Percentiles rank a stretch among this genome's conserved stretches.
Evolutionary conservation across 2,329 filamentous ascomycete species (phyloP).

Genomic region (Drechslerella stenobrocha): DNA sequence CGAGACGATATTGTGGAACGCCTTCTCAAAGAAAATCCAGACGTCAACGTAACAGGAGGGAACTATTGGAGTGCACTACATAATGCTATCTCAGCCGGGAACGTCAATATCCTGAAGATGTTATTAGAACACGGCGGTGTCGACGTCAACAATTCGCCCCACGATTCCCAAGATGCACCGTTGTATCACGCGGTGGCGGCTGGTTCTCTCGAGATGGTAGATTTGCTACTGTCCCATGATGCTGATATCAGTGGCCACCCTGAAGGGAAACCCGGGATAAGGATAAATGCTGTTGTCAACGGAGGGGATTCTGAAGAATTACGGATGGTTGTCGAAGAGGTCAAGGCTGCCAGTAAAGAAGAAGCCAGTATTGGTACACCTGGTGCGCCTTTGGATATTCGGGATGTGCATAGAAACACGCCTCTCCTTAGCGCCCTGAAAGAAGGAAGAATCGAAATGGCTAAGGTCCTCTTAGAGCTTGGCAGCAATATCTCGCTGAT

Average conservation of each 20-base stretch:
- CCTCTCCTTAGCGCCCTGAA: background rate
- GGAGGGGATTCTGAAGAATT: background rate
- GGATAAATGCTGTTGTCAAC: background rate
- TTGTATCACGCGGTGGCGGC: background rate
- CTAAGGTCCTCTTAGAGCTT: background rate
- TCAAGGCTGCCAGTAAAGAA: background rate
- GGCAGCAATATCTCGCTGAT: background rate
- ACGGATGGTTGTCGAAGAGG: background rate
- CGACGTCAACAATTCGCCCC: background rate
- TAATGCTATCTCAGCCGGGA: background rate
- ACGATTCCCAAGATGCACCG: background rate
- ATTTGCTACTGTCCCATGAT: background rate
- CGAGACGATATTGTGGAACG: background rate
- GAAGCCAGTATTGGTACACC: background rate
- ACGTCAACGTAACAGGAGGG: background rate
- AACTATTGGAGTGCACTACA: background rate
- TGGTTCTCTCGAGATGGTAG: background rate
- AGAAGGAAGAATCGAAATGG: background rate
- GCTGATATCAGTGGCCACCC: background rate
- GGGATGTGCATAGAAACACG: background rate
- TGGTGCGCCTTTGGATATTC: background rate
- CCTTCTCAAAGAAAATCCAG: slow-evolving; percentile 4
- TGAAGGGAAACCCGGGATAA: background rate
- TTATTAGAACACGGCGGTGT: background rate
- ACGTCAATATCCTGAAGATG: background rate